Base-by-base conservation (phyloP, 176 grass and related monocot species). In the Rhynchospora breviuscula region DNA sequence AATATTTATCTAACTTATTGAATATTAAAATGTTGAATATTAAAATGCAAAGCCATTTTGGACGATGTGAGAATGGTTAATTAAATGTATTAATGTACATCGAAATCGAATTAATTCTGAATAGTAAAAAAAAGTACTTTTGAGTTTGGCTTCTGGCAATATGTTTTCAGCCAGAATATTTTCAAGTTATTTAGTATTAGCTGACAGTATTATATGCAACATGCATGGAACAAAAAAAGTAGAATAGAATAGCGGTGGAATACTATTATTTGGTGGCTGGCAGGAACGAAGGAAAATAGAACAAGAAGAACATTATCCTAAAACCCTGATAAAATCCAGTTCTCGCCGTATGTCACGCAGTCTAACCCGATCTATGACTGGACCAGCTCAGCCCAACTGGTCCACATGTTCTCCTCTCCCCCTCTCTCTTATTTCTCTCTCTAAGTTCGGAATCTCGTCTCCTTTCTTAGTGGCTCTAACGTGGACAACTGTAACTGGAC, bases 401-500 rank as follows among this genome's bases (percentile, higher is more conserved):
- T 31, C 79, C 79, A 82, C 79, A 82, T 87, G 85, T 40, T 72
- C 17, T 72, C 29, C 7, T 63, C 31, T 67, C 40, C 9, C 56
- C n/a, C 51, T 43, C 75, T 59, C 47, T 67, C 60, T 59, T 15
- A 15, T 66, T 22, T 70, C 45, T 44, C 62, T 70, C 10, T 49
- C 23, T 72, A 52, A 43, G 0, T 46, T 29, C 3, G 45, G 86
- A 88, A 89, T 88, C 88, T 88, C 31, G 26, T 17, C 13, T 2
- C 44, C 29, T 29, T 44, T 56, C 78, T 81, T 88, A 87, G 77
- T 90, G 90, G 25, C 78, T 48, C 17, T 82, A 91, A 87, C 93
- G 88, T 91, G 90, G 90, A 88, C 88, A 92, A 88, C 88, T 91
- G 90, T 73, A 88, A 79, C 63, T 84, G 71, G 68, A 81, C 57